A percentile compares a stretch with the other conserved stretches of the same genome.
Conservation (phyloP, 768 basidiomycete species). For the Mycena capillaripes region DNA sequence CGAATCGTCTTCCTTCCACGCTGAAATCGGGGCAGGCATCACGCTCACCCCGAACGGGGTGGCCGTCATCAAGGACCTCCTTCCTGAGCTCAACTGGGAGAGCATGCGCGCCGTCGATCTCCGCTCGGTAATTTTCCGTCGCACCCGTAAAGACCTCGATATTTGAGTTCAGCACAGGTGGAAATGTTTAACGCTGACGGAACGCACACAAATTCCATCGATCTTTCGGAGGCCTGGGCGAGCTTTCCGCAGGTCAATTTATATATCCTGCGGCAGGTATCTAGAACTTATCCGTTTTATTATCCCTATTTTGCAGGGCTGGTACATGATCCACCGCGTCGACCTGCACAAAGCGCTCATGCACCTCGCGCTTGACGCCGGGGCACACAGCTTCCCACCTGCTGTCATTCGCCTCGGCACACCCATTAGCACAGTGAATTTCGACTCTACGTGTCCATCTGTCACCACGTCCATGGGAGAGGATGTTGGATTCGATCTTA, state of each 20-base stretch:
- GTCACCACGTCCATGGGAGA: background rate
- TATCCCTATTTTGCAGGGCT: conserved; percentile 8
- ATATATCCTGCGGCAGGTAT: background rate
- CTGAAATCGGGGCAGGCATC: conserved; percentile 30
- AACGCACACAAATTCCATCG: background rate
- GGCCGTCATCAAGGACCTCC: background rate
- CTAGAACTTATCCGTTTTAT: background rate
- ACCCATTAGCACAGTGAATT: background rate
- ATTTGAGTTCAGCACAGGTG: background rate
- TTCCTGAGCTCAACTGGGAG: background rate
- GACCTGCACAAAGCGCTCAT: conserved; percentile 25
- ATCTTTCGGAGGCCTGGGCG: background rate
- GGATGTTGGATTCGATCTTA: conserved; percentile 11
- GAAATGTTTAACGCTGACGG: background rate
- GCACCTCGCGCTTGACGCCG: conserved; percentile 14
- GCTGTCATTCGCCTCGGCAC: conserved; percentile 7
- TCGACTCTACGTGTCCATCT: background rate
- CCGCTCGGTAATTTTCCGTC: background rate
- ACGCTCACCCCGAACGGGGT: conserved; percentile 11
- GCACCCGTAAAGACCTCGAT: background rate
- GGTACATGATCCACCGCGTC: conserved; percentile 26
- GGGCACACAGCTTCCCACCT: background rate
- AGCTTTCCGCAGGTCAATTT: background rate
- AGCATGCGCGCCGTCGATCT: background rate
- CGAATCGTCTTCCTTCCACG: conserved; percentile 25